Conservation (phyloP, 768 basidiomycete genomes). For the Leccinum uliginosum region DNA sequence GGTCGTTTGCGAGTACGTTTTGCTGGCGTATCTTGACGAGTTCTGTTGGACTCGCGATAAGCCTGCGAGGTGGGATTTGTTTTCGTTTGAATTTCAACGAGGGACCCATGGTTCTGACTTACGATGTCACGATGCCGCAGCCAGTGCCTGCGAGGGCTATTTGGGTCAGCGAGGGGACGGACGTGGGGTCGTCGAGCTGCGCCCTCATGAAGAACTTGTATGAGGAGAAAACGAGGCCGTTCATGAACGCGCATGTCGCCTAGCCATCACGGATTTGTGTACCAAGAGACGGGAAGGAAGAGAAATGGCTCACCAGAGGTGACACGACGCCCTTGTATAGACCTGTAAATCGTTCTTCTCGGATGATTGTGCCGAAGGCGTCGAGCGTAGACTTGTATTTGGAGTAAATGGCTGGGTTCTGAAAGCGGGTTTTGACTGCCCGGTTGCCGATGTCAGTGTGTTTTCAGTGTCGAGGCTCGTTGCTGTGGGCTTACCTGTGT, state of each 20-base stretch:
- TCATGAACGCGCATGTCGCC: slow-evolving; percentile 72
- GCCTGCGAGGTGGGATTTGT: slow-evolving; percentile 33
- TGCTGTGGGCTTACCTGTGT: slow-evolving; percentile 46
- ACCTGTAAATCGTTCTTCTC: slow-evolving; percentile 64
- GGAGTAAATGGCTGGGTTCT: slow-evolving; percentile 53
- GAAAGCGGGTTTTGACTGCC: slow-evolving; percentile 77
- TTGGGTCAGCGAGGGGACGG: slow-evolving; percentile 63
- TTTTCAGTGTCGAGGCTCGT: background rate
- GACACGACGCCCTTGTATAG: slow-evolving; percentile 77
- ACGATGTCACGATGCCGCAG: slow-evolving; percentile 79
- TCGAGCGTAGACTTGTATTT: slow-evolving; percentile 63
- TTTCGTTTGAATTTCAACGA: background rate
- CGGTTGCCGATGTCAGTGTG: background rate
- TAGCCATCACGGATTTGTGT: slow-evolving; percentile 21
- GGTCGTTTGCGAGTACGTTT: slow-evolving; percentile 35
- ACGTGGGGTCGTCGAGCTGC: slow-evolving; percentile 46
- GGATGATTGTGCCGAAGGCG: slow-evolving; percentile 62
- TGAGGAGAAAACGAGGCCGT: slow-evolving; percentile 81
- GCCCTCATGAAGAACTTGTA: slow-evolving; percentile 76
- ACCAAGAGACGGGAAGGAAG: background rate
- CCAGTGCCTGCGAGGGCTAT: slow-evolving; percentile 76
- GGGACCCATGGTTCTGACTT: slow-evolving; percentile 27
- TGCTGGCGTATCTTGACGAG: slow-evolving; percentile 87
- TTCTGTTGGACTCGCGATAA: slow-evolving; percentile 81
- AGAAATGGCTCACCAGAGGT: slow-evolving; percentile 56